A percentile compares a stretch with the other conserved stretches of the same genome.
Evolutionary conservation across 345 rosid genomes (phyloP).

Genomic region (Populus ilicifolia): DNA sequence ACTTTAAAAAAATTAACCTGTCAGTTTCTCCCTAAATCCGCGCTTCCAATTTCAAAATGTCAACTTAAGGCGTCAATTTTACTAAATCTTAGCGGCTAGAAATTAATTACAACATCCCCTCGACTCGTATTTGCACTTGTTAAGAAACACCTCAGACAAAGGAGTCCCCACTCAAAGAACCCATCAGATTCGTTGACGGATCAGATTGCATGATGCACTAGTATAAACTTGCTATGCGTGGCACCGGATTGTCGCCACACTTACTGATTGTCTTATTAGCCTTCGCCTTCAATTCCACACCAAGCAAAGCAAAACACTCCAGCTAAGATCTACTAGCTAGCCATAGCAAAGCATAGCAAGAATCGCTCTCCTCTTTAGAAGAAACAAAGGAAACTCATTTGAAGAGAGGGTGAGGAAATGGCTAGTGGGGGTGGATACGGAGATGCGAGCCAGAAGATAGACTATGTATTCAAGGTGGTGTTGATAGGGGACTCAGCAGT

Average conservation of each 20-base stretch:
- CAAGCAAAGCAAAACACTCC: not conserved
- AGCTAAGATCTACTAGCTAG: not conserved
- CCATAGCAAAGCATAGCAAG: not conserved
- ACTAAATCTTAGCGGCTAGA: no score
- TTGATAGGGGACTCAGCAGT: conserved; percentile 41
- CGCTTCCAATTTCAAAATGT: no score
- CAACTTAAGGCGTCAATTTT: no score
- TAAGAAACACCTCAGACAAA: no score
- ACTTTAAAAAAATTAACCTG: no score
- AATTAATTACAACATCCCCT: no score
- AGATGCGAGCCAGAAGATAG: conserved; percentile 42
- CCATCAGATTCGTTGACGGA: not conserved
- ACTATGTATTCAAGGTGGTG: conserved; percentile 49
- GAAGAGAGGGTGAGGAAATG: conserved; percentile 5
- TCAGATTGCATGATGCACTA: not conserved
- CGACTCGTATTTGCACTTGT: no score
- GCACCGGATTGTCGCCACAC: not conserved
- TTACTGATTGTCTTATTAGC: not conserved
- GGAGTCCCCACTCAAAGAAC: no score
- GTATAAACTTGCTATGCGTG: not conserved
- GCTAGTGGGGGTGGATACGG: conserved; percentile 28
- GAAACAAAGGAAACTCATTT: not conserved
- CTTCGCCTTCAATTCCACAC: not conserved
- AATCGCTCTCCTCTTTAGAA: not conserved
- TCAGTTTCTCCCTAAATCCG: no score